phyloP scores from a whole-genome alignment of 371 early-diverging fungal species.

The Entomophthora muscae region DNA sequence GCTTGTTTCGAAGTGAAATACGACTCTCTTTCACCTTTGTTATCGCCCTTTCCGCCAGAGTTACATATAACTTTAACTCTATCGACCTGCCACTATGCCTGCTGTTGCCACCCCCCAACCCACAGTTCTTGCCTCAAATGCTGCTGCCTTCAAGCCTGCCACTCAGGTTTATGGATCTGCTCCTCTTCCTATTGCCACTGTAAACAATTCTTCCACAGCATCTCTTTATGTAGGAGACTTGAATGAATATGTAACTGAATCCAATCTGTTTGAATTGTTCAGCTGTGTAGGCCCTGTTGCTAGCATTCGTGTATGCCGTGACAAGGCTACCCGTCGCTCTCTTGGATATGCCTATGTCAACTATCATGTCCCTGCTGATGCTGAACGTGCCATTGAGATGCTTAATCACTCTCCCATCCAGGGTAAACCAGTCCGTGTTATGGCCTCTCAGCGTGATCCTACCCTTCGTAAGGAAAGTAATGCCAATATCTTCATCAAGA shows the following conservation, averaged over 20 bases:
- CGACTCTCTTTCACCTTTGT: no score
- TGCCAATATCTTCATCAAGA: conserved; percentile 99
- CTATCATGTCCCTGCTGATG: conserved; percentile 65
- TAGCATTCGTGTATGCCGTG: conserved; percentile 95
- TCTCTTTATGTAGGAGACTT: conserved; percentile 84
- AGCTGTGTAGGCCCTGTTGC: conserved; percentile 89
- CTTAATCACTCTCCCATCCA: conserved; percentile 91
- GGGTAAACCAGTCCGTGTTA: conserved; percentile 91
- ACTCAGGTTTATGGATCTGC: not conserved
- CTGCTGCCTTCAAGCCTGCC: not conserved
- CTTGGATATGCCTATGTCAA: conserved; percentile 98
- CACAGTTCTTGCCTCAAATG: not conserved
- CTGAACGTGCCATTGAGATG: conserved; percentile 83
- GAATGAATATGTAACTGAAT: conserved; percentile 89
- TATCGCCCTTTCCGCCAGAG: no score
- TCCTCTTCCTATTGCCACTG: conserved; percentile 6
- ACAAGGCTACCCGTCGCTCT: conserved; percentile 90
- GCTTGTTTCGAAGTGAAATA: no score
- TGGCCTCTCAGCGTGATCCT: conserved; percentile 99
- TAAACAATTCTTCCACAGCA: conserved; percentile 31
- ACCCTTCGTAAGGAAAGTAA: conserved; percentile 78
- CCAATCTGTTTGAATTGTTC: conserved; percentile 93
- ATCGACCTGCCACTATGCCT: no score
- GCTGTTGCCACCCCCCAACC: not conserved
- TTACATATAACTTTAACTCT: no score